These are phyloP conservation scores for Schizonepeta tenuifolia DNA, from an alignment of 257 asterid species.

Conservation along the genomic window DNA sequence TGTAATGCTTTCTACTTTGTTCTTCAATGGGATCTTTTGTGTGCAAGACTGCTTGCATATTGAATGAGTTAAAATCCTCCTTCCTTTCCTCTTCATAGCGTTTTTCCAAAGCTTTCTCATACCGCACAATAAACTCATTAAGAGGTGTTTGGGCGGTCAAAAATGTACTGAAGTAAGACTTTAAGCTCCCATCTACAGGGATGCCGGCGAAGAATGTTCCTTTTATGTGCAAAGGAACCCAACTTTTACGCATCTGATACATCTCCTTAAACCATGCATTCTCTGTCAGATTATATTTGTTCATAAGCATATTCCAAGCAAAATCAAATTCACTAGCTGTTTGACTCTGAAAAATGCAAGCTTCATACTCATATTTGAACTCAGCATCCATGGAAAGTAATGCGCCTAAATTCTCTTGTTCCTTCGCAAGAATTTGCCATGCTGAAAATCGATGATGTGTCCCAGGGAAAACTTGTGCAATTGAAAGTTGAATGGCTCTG, in stretches of 20 bases:
- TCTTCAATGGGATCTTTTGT: conserved; percentile 96
- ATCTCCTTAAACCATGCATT: conserved; percentile 83
- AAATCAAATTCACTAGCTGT: conserved; percentile 83
- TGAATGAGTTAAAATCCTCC: conserved; percentile 84
- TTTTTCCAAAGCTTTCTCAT: conserved; percentile 78
- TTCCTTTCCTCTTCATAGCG: conserved; percentile 81
- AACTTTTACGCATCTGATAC: conserved; percentile 80
- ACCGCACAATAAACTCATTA: conserved; percentile 66
- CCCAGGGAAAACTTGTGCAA: conserved; percentile 76
- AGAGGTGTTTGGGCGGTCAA: conserved; percentile 75
- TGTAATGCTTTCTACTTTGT: conserved; percentile 85
- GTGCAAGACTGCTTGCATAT: conserved; percentile 73
- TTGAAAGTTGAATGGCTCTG: conserved; percentile 61
- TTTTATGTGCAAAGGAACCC: conserved; percentile 82
- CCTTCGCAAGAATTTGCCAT: conserved; percentile 70
- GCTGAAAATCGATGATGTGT: conserved; percentile 84
- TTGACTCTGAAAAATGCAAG: conserved; percentile 80
- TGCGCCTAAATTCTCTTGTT: conserved; percentile 73
- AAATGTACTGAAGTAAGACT: conserved; percentile 61
- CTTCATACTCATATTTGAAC: conserved; percentile 84
- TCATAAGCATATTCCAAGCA: conserved; percentile 77
- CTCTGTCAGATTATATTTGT: conserved; percentile 66
- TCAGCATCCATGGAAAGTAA: conserved; percentile 68
- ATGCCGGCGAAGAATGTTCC: conserved; percentile 92
- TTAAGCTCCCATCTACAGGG: conserved; percentile 78